Evolutionary conservation across 768 basidiomycete species (phyloP), one percentile per base, ranked within the genome.

Genomic region (Cubamyces sp.): DNA sequence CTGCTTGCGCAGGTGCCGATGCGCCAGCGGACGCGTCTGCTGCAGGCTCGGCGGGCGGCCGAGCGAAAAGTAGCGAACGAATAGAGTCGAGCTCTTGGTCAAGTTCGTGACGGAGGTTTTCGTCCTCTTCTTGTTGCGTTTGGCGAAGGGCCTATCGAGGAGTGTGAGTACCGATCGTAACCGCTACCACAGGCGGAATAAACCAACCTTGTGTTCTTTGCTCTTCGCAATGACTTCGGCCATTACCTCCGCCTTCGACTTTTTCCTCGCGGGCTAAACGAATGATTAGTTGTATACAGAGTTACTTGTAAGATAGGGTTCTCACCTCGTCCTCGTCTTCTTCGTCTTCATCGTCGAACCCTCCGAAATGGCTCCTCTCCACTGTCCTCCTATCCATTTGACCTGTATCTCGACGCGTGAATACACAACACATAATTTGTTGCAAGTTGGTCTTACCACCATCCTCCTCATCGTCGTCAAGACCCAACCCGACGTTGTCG

Each of bases 191-290:
- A 46, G 1, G 5, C 48, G 34, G 43, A 52, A 57, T 56, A 46
- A 61, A 72, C 76, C 30, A 67, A 94, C 96, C 80, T 96, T 98
- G 78, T 98, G 87, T 52, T 88, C 86, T 75, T 99, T 99, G 76
- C 94, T 96, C 76, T 98, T 99, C 1, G 94, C 91, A 47, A 99
- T 93, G 37, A 99, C 91, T 73, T 99, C 97, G 0, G 91, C 86
- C 97, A 99, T 98, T 63, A 98, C 92, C 70, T 99, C 96, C 1
- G 92, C 89, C 75, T 96, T 97, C 4, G 88, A 86, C 76, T 92
- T 96, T 76, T 96, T 97, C 61, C 87, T 80, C 48, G 84, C 84
- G 8, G 90, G 90, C 92, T 95, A 69, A 4, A 61, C 15, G 43
- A 25, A 58, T 47, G 19, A 51, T 60, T 47, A 54, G 57, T 34